Evolutionary conservation across 2,329 filamentous ascomycete genomes (phyloP).

Genomic region (Beauveria varroae): DNA sequence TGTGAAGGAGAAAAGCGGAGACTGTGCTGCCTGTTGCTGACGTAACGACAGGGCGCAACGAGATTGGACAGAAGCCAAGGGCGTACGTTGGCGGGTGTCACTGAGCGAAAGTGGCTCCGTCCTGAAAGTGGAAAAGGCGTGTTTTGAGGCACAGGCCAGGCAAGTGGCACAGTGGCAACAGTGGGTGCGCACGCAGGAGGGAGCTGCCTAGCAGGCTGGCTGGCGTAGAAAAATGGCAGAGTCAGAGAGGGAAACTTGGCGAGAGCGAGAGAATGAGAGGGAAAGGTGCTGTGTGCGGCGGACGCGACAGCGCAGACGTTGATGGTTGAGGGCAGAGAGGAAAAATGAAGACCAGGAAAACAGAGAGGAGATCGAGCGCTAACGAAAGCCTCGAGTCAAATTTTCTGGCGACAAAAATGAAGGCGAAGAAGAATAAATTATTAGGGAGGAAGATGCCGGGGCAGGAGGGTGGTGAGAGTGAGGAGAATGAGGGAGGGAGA

Average conservation of each 20-base stretch:
- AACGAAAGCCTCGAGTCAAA: constrained; percentile 37
- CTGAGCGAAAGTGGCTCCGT: constrained; percentile 9
- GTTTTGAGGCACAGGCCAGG: constrained; percentile 6
- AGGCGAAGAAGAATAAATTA: constrained; percentile 15
- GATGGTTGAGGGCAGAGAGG: not conserved
- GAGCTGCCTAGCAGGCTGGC: constrained; percentile 10
- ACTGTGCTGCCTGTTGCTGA: constrained; percentile 23
- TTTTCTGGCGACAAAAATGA: constrained; percentile 17
- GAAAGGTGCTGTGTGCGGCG: not conserved
- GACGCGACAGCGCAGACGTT: not conserved
- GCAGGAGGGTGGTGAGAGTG: constrained; percentile 11
- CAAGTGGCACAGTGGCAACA: not conserved
- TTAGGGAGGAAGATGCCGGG: constrained; percentile 14
- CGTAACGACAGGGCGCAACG: constrained; percentile 22
- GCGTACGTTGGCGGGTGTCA: constrained; percentile 1
- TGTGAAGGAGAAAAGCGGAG: constrained; percentile 11
- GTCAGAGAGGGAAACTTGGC: not conserved
- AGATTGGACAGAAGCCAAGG: constrained; percentile 1
- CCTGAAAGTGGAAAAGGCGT: not conserved
- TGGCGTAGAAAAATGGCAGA: not conserved
- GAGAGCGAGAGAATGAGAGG: not conserved
- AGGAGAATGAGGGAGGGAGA: constrained; percentile 13
- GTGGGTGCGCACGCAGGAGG: constrained; percentile 8
- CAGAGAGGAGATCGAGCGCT: constrained; percentile 34
- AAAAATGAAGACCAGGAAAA: constrained; percentile 10